phyloP scores from a whole-genome alignment of 306 rosid species.

The Bauhinia variegata region DNA sequence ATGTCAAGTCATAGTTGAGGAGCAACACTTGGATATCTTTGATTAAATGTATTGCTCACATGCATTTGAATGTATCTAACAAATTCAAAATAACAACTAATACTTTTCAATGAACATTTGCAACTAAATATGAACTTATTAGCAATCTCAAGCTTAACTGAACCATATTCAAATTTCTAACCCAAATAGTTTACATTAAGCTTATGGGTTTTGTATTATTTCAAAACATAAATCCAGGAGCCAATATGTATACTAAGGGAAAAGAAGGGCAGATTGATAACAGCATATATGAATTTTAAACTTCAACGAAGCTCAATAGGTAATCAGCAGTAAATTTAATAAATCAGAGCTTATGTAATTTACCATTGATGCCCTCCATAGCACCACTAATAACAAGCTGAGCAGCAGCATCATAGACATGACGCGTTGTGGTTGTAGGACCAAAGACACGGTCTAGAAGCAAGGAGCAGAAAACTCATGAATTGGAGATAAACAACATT shows the following conservation, averaged over 20 bases:
- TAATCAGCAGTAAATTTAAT: slow-evolving; percentile 35
- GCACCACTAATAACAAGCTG: slow-evolving; percentile 90
- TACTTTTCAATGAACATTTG: slow-evolving; percentile 20
- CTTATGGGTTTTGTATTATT: slow-evolving; percentile 19
- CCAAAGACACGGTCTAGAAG: slow-evolving; percentile 90
- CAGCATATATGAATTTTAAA: slow-evolving; percentile 27
- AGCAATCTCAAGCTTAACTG: slow-evolving; percentile 26
- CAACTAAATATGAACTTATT: slow-evolving; percentile 23
- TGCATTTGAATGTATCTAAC: slow-evolving; percentile 33
- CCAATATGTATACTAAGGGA: slow-evolving; percentile 26
- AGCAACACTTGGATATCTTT: slow-evolving; percentile 21
- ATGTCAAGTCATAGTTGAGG: slow-evolving; percentile 1
- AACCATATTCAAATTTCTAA: slow-evolving; percentile 13
- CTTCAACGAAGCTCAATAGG: slow-evolving; percentile 30
- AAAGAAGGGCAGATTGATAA: slow-evolving; percentile 12
- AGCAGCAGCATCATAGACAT: slow-evolving; percentile 95
- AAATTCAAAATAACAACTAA: slow-evolving; percentile 24
- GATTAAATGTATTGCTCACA: slow-evolving; percentile 13
- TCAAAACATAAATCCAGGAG: slow-evolving; percentile 26
- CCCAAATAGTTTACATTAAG: slow-evolving; percentile 28
- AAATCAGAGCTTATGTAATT: slow-evolving; percentile 26
- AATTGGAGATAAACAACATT: slow-evolving; percentile 21
- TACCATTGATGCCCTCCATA: slow-evolving; percentile 99
- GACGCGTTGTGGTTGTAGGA: slow-evolving; percentile 96
- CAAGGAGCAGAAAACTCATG: slow-evolving; percentile 32